Evolutionary conservation across 352 stramenopile species (phyloP), one percentile per base, ranked within the genome.

Genomic region (Aphanomyces cochlioides): DNA sequence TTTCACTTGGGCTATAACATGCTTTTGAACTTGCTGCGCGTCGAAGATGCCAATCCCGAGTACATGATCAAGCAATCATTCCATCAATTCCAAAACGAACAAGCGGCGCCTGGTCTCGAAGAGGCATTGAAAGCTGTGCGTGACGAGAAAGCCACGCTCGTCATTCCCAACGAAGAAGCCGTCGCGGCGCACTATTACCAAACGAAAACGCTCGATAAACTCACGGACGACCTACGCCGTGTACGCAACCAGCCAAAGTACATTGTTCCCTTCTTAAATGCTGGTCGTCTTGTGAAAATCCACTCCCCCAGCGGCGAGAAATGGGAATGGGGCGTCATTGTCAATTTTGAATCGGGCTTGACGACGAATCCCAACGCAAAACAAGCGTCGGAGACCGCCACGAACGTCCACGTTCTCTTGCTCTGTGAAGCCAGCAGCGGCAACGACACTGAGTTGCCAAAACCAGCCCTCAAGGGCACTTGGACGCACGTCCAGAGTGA

Each of bases 1-100:
- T 99, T 99, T 81, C 85, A 97, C 7, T 77, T 99, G 65, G 98
- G 94, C n/a, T 99, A 98, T 79, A 98, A 97, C 66, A 99, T 99
- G 96, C 98, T 99, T 68, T 79, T 99, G 66, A 98, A 98, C 77
- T 75, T 99, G 13, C 78, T 99, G 36, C 90, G 96, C 45, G 87
- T 95, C 47, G 87, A 95, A 53, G 87, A 92, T 15, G 72, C 97
- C 47, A 96, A 80, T 2, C 84, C 97, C 39, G 88, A 96, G 72
- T 90, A 97, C 66, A 99, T 99, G 96, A 98, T 99, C 77, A 98
- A 98, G 77, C 81, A 91, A n/a, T 97, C 86, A 7, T 99, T 98
- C 69, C 97, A 92, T 21, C 93, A 99, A 76, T 98, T 98, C 76
- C 92, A 96, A 53, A 97, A 91, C 8, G 95, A 98, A 70, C 95